These are phyloP conservation scores for Neurospora sp. DNA, from an alignment of 495 filamentous ascomycete genomes.

Conservation along the genomic window DNA sequence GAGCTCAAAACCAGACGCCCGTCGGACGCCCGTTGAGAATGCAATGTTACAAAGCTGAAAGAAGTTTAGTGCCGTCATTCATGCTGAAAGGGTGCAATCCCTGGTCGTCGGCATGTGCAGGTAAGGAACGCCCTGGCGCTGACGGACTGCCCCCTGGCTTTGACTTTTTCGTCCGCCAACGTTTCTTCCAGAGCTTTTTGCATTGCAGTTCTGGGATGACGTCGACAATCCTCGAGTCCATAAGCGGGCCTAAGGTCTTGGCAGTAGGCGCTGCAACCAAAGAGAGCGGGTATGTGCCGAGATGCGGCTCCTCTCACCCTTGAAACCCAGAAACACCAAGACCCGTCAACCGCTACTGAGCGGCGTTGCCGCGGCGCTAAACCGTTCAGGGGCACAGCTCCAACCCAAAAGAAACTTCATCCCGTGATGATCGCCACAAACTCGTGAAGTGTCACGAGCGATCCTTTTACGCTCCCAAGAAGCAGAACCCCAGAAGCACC, in stretches of 20 bases:
- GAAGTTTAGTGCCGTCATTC: neutral
- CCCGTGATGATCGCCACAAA: neutral
- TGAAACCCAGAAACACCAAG: neutral
- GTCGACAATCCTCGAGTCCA: neutral
- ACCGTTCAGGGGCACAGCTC: neutral
- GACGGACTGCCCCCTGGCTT: neutral
- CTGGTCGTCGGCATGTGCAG: neutral
- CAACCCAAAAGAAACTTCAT: neutral
- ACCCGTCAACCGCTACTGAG: neutral
- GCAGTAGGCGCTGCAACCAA: neutral
- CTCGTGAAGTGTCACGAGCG: neutral
- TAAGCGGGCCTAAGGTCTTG: neutral
- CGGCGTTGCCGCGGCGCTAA: neutral
- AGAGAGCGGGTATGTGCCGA: neutral
- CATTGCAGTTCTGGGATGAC: neutral
- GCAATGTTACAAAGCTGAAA: neutral
- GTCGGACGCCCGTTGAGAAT: neutral
- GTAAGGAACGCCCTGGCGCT: neutral
- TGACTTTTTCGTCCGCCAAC: neutral
- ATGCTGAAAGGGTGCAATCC: neutral
- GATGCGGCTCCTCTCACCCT: neutral
- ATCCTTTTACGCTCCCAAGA: neutral
- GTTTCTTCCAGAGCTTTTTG: neutral
- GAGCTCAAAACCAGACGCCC: neutral
- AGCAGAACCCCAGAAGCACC: neutral